Evolutionary conservation across 2,329 filamentous ascomycete genomes (phyloP).

Genomic region (Ceratocystis diversiconidia): DNA sequence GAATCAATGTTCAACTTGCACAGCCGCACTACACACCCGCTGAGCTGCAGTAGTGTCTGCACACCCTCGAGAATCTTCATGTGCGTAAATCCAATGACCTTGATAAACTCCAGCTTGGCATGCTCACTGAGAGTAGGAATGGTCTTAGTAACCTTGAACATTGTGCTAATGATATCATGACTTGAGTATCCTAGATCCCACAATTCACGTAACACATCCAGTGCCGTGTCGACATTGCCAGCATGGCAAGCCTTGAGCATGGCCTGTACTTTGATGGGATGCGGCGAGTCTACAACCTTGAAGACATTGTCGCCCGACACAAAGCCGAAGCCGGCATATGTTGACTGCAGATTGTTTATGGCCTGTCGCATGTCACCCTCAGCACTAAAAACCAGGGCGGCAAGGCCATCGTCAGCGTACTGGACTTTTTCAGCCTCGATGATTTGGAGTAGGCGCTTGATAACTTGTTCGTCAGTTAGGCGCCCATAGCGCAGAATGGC

Average conservation of each 20-base stretch:
- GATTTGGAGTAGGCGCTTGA: constrained; percentile 81
- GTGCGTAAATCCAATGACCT: constrained; percentile 96
- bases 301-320: constrained; percentile 98
- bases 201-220: constrained; percentile 76
- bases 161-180: constrained; percentile 96
- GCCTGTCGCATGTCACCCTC: constrained; percentile 98
- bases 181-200: constrained; percentile 96
- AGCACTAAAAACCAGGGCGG: constrained; percentile 90
- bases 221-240: constrained; percentile 71
- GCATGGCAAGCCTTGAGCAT: constrained; percentile 98
- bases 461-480: constrained; percentile 81
- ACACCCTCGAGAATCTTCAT: constrained; percentile 99
- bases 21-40: constrained; percentile 78
- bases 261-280: constrained; percentile 94
- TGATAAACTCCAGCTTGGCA: constrained; percentile 91
- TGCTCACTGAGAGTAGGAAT: constrained; percentile 86
- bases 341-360: constrained; percentile 96
- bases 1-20: constrained; percentile 97
- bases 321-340: constrained; percentile 83
- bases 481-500: constrained; percentile 89
- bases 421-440: constrained; percentile 83
- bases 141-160: constrained; percentile 97
- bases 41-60: constrained; percentile 84
- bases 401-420: constrained; percentile 83
- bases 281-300: constrained; percentile 89